Percentiles rank a stretch among this genome's conserved stretches.
phyloP scores from a whole-genome alignment of 106 monocot species.

The Agapanthus africanus region DNA sequence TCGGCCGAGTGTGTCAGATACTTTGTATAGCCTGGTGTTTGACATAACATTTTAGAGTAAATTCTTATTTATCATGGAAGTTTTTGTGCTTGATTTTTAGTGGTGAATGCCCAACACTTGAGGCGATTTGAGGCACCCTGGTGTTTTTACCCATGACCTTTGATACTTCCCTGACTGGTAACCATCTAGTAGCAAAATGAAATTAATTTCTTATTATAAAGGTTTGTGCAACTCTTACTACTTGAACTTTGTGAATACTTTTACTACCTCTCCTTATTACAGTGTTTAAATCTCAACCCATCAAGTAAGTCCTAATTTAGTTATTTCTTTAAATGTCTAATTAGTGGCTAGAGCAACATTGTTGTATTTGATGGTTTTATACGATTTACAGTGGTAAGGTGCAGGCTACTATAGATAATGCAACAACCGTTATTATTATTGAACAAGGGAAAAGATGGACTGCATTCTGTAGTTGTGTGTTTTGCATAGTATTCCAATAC shows the following conservation, averaged over 20 bases:
- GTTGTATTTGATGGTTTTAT: neutral
- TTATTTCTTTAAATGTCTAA: neutral
- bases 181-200: neutral
- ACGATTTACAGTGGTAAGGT: too few relatives aligned
- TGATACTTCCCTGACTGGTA: neutral
- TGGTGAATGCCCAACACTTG: neutral
- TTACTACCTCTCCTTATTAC: neutral
- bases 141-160: neutral
- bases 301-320: too few relatives aligned
- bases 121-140: neutral
- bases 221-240: neutral
- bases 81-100: neutral
- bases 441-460: neutral
- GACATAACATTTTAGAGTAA: neutral
- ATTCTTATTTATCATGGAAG: neutral
- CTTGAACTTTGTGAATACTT: neutral
- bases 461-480: neutral
- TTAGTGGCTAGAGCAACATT: neutral
- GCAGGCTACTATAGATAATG: neutral
- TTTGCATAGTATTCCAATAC: neutral
- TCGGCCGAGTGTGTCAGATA: too few relatives aligned
- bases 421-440: neutral
- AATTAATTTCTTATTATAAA: neutral
- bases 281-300: neutral
- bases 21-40: neutral